Evolutionary conservation across 1,139 yeast species (phyloP).

Genomic region (Geotrichum restrictum): DNA sequence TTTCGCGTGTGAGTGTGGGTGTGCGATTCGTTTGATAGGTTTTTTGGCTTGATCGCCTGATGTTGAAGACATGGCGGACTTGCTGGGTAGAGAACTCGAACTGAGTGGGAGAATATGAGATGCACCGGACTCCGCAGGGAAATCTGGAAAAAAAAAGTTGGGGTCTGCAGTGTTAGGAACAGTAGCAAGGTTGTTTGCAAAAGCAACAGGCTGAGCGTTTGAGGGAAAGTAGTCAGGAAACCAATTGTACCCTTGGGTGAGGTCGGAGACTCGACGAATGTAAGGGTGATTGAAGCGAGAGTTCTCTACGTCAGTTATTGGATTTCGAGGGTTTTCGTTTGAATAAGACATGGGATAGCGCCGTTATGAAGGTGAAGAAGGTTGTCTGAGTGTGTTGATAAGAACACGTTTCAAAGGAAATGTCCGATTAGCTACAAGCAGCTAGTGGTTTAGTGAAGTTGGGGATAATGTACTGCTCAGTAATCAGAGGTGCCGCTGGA

Average conservation of each 20-base stretch:
- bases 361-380: too few relatives aligned
- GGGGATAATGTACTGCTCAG: too few relatives aligned
- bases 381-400: too few relatives aligned
- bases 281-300: neutral
- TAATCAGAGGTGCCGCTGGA: too few relatives aligned
- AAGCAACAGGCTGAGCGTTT: neutral
- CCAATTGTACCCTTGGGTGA: slow-evolving; percentile 17
- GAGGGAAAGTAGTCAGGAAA: slow-evolving; percentile 15
- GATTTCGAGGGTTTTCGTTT: neutral
- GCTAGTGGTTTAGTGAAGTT: too few relatives aligned
- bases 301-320: neutral
- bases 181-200: neutral
- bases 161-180: neutral
- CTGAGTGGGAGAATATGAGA: slow-evolving; percentile 16
- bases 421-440: too few relatives aligned
- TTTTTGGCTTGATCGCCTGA: neutral
- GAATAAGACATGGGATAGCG: slow-evolving; percentile 1
- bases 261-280: slow-evolving; percentile 13
- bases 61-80: slow-evolving; percentile 4
- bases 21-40: slow-evolving; percentile 21
- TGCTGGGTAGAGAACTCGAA: slow-evolving; percentile 12
- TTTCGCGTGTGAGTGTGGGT: slow-evolving; percentile 20
- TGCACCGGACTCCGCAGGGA: neutral
- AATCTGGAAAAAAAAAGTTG: neutral
- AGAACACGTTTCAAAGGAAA: too few relatives aligned